Base-by-base conservation (phyloP, 2,329 filamentous ascomycete species). In the Ciborinia camelliae region DNA sequence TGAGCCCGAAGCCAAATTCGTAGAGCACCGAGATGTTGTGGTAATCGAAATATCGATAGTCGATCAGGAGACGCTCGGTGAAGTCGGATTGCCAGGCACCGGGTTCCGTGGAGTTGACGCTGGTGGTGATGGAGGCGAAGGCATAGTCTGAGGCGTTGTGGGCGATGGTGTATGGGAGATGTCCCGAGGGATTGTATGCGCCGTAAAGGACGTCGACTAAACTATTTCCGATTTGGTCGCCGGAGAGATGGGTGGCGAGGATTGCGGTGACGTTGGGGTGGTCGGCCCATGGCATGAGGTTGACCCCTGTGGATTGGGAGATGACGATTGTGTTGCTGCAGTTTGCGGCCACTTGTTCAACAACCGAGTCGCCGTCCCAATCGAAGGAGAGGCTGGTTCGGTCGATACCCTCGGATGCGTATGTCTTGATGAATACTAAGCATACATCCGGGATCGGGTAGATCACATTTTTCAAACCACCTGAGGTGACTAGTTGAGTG, bases 341-440 rank as follows among this genome's bases (percentile, higher is more conserved):
- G 8, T 48, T 77, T 60, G 87, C 72, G 8, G 81, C 79, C 51
- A 90, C 86, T 59, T 73, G 68, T 1, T 67, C 67, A 3, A 68
- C 66, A 1, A 71, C 68, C 9, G 48, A 10, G 14, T 62, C 66
- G 2, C 65, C 64, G 35, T 70, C 55, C 68, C 68, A 72, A 23
- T 71, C 68, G 9, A 62, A 35, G 32, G 68, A 51, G 0, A 74
- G 68, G 18, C 66, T 58, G 0, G 83, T 79, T 57, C 85, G 81
- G 65, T 91, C 82, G 67, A 82, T 89, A 1, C 88, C 89, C 76
- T 96, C 91, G 1, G 87, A 86, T 0, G 88, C 84, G 75, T 88
- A 90, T 10, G 81, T 82, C 71, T 89, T 90, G 67, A 84, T 82
- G 68, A 89, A 84, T 1, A 88, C 84, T 4, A 89, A 75, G 69